A percentile compares a stretch with the other conserved stretches of the same genome.
Evolutionary conservation across 306 rosid species (phyloP).

Genomic region (Pueraria montana): DNA sequence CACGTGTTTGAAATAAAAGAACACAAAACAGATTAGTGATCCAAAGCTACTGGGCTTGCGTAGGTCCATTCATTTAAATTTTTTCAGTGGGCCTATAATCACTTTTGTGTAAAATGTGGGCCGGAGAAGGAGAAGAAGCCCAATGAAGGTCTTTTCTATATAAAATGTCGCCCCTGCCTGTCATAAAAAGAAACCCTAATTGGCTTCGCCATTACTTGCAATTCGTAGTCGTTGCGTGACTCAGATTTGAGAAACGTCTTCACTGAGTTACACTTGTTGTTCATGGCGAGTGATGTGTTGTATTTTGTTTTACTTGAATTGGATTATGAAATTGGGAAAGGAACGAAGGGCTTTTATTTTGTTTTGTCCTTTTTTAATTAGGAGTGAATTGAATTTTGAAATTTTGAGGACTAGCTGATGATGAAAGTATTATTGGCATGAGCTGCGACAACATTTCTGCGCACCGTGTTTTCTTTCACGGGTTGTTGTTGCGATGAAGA

Average conservation of each 20-base stretch:
- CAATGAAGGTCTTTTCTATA: not conserved
- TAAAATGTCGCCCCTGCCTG: not conserved
- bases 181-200: constrained; percentile 40
- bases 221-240: not conserved
- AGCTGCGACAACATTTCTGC: constrained; percentile 64
- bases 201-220: not conserved
- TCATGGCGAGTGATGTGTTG: too few relatives aligned
- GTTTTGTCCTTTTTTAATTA: too few relatives aligned
- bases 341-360: not conserved
- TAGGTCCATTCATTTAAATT: not conserved
- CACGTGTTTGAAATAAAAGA: not conserved
- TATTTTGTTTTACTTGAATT: not conserved
- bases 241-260: not conserved
- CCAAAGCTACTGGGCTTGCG: not conserved
- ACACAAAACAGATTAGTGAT: not conserved
- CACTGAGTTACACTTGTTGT: not conserved
- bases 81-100: not conserved
- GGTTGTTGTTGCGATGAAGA: constrained; percentile 71
- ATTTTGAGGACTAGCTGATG: constrained; percentile 48
- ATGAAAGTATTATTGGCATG: constrained; percentile 59
- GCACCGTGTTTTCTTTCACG: constrained; percentile 64
- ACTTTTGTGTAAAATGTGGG: not conserved
- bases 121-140: not conserved
- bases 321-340: not conserved
- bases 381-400: too few relatives aligned